Base-by-base conservation (phyloP, 2,329 filamentous ascomycete species). In the Plectosphaerella plurivora region DNA sequence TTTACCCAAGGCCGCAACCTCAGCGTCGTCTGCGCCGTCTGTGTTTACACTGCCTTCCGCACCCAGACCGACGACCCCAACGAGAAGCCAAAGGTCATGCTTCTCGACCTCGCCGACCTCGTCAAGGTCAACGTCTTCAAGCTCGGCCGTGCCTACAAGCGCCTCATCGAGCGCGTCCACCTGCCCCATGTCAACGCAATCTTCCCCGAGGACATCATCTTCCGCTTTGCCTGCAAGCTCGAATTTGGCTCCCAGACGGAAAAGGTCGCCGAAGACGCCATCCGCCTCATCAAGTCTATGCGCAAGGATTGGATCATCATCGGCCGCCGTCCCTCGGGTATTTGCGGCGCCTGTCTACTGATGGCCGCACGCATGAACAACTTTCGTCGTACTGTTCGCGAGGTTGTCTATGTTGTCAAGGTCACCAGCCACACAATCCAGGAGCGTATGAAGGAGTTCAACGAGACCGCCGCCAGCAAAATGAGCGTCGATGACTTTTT, bases 341-440 rank as follows among this genome's bases (percentile, higher is more conserved):
- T 97, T 51, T 97, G 92, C 67, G 94, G 94, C 56, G 94, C 94
- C 12, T 96, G 92, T 59, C 81, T 99, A 47, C 89, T 99, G 55
- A 87, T 99, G 67, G 94, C 94, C 7, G 93, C 94, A 9, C 88
- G 94, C 50, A 97, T 97, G 88, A 96, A 97, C 79, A 97, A 97
- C 69, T 99, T 95, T 66, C 88, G 93, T 45, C 86, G 94, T 16
- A 96, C 91, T 0, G 85, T 96, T 12, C 84, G 91, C 28, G 94
- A 99, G 70, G 89, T 99, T 9, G 93, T 97, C n/a, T 97, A 96
- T 66, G 89, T 97, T 37, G 93, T 97, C 66, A 97, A 97, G 66
- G 92, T 97, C 49, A 95, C 92, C 42, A 95, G 95, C 59, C 82
- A 91, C 55, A 99, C 94, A 8, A 91, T 99, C 55, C 88, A 91